Conservation (phyloP, 2,329 filamentous ascomycete species). For the Fusarium proliferatum region DNA sequence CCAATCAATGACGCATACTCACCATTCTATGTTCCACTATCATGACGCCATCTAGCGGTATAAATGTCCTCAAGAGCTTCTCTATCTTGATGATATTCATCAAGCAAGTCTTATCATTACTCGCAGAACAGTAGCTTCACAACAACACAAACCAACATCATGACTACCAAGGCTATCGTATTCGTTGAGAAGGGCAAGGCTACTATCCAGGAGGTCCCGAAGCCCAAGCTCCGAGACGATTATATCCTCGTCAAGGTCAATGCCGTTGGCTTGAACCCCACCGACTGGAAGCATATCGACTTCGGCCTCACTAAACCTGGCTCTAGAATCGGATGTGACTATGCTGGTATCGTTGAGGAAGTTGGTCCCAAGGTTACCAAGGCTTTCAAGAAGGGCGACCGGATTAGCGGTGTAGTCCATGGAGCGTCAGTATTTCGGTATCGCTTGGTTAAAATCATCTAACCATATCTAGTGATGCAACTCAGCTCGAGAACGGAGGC, state of each 20-base stretch:
- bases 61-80: neutral
- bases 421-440: slow-evolving; percentile 2
- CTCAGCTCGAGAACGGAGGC: slow-evolving; percentile 48
- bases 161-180: slow-evolving; percentile 18
- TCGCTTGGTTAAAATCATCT: neutral
- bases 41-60: neutral
- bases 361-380: slow-evolving; percentile 54
- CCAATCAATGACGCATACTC: neutral
- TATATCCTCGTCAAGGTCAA: slow-evolving; percentile 49
- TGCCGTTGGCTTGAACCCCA: slow-evolving; percentile 50
- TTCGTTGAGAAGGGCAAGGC: slow-evolving; percentile 13
- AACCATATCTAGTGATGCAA: neutral
- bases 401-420: slow-evolving; percentile 47
- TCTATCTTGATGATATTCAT: neutral
- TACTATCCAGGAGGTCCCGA: neutral
- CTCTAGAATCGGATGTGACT: slow-evolving; percentile 55
- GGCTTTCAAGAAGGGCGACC: slow-evolving; percentile 59
- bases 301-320: slow-evolving; percentile 10
- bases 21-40: neutral
- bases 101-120: neutral
- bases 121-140: neutral
- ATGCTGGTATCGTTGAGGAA: slow-evolving; percentile 59
- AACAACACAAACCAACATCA: neutral
- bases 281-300: slow-evolving; percentile 50
- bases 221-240: slow-evolving; percentile 24